Conservation (phyloP, 805 yeast genomes). For the Starmerella khaoyaiensis region DNA sequence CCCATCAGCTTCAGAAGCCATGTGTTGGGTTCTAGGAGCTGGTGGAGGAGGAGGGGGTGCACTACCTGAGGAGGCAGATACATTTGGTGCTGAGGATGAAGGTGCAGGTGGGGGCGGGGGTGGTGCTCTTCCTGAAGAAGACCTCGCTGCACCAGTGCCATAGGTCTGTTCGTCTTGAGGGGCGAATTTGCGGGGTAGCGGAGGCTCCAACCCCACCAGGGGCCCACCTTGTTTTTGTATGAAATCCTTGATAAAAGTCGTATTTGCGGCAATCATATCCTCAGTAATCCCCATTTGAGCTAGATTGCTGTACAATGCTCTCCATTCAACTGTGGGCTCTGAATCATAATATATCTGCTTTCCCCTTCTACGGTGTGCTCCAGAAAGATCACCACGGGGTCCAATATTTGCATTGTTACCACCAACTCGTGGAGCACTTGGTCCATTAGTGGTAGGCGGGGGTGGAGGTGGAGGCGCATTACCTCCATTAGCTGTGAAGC, state of each 20-base stretch:
- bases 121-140: slow-evolving; percentile 12
- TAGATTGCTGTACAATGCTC: slow-evolving; percentile 55
- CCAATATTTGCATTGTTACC: slow-evolving; percentile 29
- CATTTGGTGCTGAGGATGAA: slow-evolving; percentile 12
- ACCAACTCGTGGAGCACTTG: slow-evolving; percentile 33
- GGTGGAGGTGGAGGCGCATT: slow-evolving; percentile 17
- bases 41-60: slow-evolving; percentile 9
- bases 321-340: slow-evolving; percentile 76
- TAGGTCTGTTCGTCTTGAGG: slow-evolving; percentile 16
- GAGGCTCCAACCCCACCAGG: slow-evolving; percentile 72
- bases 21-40: slow-evolving; percentile 7
- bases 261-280: slow-evolving; percentile 78
- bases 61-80: neutral
- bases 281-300: slow-evolving; percentile 71
- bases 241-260: slow-evolving; percentile 69
- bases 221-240: slow-evolving; percentile 65
- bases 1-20: slow-evolving; percentile 9
- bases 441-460: slow-evolving; percentile 35
- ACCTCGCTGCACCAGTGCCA: neutral
- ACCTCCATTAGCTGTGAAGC: slow-evolving; percentile 1
- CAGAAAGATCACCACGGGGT: slow-evolving; percentile 48
- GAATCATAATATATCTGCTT: slow-evolving; percentile 52
- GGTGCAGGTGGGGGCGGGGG: slow-evolving; percentile 30
- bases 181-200: slow-evolving; percentile 48
- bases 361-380: slow-evolving; percentile 24